These are phyloP conservation scores for Quercus dentata DNA, from an alignment of 306 rosid species.

Conservation along the genomic window DNA sequence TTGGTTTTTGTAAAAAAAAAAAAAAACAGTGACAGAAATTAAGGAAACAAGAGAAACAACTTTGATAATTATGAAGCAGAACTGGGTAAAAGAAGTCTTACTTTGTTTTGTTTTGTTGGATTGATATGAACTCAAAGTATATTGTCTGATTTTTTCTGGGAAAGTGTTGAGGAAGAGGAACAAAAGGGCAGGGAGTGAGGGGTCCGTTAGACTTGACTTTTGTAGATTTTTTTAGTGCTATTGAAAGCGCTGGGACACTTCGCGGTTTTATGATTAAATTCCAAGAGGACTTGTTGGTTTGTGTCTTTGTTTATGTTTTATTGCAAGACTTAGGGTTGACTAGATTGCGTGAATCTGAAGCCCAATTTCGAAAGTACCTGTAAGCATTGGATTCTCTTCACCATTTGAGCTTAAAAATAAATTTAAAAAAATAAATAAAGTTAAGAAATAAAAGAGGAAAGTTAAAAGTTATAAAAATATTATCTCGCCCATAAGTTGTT, in stretches of 20 bases:
- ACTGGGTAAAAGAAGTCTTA: background rate
- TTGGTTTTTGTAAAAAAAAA: background rate
- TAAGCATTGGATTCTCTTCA: too few species aligned
- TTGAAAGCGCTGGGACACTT: background rate
- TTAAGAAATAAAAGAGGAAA: too few species aligned
- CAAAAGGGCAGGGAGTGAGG: too few species aligned
- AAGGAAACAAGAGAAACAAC: background rate
- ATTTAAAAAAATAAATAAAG: too few species aligned
- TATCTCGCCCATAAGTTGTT: rapidly evolving
- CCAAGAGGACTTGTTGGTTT: background rate
- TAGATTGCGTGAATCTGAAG: background rate
- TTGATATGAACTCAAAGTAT: too few species aligned
- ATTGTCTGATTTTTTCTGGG: too few species aligned
- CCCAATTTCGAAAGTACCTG: background rate
- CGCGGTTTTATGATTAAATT: background rate
- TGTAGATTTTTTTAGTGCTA: background rate
- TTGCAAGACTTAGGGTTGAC: background rate
- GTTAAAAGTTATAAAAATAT: too few species aligned
- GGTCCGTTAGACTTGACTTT: too few species aligned
- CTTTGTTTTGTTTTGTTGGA: background rate
- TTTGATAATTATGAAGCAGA: background rate
- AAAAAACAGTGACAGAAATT: background rate
- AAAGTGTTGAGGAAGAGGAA: too few species aligned
- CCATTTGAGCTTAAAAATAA: too few species aligned
- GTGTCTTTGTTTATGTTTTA: background rate